Evolutionary conservation across 202 grass and related monocot species (phyloP).

Genomic region (Hordeum pubiflorum): DNA sequence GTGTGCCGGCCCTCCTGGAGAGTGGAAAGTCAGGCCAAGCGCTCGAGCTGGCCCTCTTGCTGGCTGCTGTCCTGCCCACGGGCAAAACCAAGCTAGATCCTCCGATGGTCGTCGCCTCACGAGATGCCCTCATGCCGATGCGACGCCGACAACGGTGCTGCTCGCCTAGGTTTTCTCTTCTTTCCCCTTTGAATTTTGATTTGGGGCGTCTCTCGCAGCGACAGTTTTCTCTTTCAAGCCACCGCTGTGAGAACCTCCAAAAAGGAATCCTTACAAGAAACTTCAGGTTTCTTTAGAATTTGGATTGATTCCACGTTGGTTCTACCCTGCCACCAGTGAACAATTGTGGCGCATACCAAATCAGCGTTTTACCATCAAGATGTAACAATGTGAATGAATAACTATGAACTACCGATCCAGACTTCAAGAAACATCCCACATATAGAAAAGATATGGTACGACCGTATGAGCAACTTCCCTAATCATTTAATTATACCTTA

Average conservation of each 20-base stretch:
- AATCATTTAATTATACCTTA: constrained; percentile 48
- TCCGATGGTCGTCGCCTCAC: too few species aligned
- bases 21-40: too few species aligned
- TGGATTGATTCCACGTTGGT: constrained; percentile 91
- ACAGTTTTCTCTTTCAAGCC: too few species aligned
- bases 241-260: constrained; percentile 33
- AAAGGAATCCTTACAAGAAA: constrained; percentile 94
- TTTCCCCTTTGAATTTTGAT: too few species aligned
- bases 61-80: too few species aligned
- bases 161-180: too few species aligned
- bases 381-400: not conserved
- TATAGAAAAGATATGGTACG: not conserved
- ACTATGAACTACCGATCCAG: not conserved
- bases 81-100: too few species aligned
- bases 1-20: too few species aligned
- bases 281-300: constrained; percentile 98
- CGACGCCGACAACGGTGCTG: too few species aligned
- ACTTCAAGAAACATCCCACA: not conserved
- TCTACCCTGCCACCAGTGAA: constrained; percentile 62
- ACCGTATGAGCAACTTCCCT: not conserved
- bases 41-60: too few species aligned
- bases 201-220: too few species aligned
- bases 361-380: not conserved
- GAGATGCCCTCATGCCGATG: too few species aligned
- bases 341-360: constrained; percentile 6